These are phyloP conservation scores for Xylaria arbuscula DNA, from an alignment of 2,329 filamentous ascomycete species.

Conservation along the genomic window DNA sequence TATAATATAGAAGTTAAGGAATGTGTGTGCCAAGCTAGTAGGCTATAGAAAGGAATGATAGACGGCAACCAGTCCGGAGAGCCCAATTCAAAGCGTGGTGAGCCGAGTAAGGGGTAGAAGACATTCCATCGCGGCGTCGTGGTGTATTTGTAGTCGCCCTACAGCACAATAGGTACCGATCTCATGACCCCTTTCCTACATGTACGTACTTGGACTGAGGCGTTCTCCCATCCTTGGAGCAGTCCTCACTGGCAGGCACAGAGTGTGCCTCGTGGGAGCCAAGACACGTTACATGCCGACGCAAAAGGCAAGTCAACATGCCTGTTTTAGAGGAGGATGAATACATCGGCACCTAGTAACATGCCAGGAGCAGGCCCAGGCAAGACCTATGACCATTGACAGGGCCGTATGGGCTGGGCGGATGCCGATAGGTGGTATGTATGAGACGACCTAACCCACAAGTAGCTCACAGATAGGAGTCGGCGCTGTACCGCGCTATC, in stretches of 20 bases:
- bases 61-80: conserved; percentile 22
- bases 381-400: conserved; percentile 22
- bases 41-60: conserved; percentile 21
- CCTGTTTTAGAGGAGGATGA: conserved; percentile 15
- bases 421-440: neutral
- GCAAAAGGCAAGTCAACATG: conserved; percentile 33
- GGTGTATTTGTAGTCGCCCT: conserved; percentile 35
- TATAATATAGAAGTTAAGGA: conserved; percentile 27
- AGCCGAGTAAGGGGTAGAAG: conserved; percentile 10
- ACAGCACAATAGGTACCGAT: neutral
- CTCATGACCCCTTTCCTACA: neutral
- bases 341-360: conserved; percentile 20
- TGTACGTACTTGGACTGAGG: neutral
- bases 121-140: conserved; percentile 16
- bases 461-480: conserved; percentile 1
- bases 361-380: conserved; percentile 20
- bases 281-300: conserved; percentile 35
- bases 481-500: conserved; percentile 31
- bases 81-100: conserved; percentile 28
- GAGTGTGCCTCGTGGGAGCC: conserved; percentile 34
- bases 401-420: neutral
- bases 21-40: conserved; percentile 22
- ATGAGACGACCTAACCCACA: neutral
- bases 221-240: conserved; percentile 3
- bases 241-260: neutral